Percentiles rank a stretch among this genome's conserved stretches.
Conservation (phyloP, 1,139 yeast genomes). For the Debaryomyces fabryi region DNA sequence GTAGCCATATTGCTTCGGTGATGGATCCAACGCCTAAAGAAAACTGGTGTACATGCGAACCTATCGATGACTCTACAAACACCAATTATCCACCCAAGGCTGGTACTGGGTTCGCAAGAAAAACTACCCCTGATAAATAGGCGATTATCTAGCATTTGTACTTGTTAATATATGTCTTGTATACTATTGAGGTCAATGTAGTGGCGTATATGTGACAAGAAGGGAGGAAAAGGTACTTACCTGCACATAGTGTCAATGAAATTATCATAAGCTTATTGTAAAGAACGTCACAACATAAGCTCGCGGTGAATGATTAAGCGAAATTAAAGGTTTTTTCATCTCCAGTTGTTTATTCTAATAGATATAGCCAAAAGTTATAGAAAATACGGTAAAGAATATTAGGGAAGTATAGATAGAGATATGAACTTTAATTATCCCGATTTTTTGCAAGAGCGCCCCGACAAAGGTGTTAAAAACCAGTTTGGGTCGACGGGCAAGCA, state of each 20-base stretch:
- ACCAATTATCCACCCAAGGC: conserved; percentile 45
- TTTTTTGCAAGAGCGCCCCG: conserved; percentile 25
- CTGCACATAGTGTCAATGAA: conserved; percentile 1
- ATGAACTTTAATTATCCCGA: conserved; percentile 46
- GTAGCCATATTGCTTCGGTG: conserved; percentile 44
- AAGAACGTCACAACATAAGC: conserved; percentile 7
- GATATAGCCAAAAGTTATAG: neutral
- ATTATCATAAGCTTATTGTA: conserved; percentile 8
- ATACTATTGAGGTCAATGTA: neutral
- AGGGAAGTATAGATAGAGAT: conserved; percentile 1
- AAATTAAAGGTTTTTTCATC: conserved; percentile 1
- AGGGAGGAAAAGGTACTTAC: neutral
- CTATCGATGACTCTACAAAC: conserved; percentile 15
- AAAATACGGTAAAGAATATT: neutral
- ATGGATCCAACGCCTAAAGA: conserved; percentile 38
- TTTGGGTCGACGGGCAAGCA: neutral
- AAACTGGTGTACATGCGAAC: conserved; percentile 38
- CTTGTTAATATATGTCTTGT: conserved; percentile 5
- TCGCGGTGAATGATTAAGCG: conserved; percentile 6
- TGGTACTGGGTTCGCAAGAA: conserved; percentile 44
- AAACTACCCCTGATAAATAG: conserved; percentile 6
- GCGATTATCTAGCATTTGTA: neutral
- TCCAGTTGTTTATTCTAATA: neutral
- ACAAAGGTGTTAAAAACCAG: neutral
- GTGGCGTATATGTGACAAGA: neutral